Evolutionary conservation across 2,329 filamentous ascomycete genomes (phyloP), one percentile per base, ranked within the genome.

Genomic region (Hymenoscyphus infarciens): DNA sequence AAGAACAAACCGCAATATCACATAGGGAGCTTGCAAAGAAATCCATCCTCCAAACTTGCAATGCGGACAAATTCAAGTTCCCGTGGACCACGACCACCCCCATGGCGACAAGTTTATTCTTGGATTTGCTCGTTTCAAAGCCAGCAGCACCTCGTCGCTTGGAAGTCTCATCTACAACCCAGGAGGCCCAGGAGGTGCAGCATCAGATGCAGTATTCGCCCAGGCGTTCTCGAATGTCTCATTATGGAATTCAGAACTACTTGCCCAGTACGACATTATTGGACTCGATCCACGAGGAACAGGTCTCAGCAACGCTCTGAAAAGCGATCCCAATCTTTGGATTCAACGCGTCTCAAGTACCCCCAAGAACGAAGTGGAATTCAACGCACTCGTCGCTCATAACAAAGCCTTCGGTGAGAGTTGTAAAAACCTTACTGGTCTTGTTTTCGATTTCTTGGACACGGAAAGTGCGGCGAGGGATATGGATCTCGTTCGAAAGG

Each of bases 201-300:
- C 73, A 25, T 67, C 73, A 5, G 61, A 60, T 4, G 45, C 69
- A 1, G 64, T 76, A 19, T 66, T 72, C 6, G 65, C 61, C 2
- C 19, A 31, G 5, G 54, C 56, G 80, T 78, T 55, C 27, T 31
- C n/a, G n/a, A 33, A 33, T 13, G 25, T 55, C 15, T 27, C 19
- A 33, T 11, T 55, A 13, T 55, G 53, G 53, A 55, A 3, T 55
- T 2, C 27, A 27, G 53, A 55, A 55, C 53, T 55, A 8, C 53
- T 55, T 7, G 27, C 53, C 11, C 53, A 55, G 11, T 55, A 55
- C 68, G 78, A 80, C 66, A 68, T 80, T 22, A 75, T 80, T 55
- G 78, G 76, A 2, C 68, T 78, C 1, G 78, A 80, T 63, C 78
- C 78, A 0, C 74, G 79, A 2, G 79, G 79, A 13, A 74, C 77